These are phyloP conservation scores for Cytospora schulzeri DNA, from an alignment of 2,329 filamentous ascomycete genomes.

Conservation along the genomic window DNA sequence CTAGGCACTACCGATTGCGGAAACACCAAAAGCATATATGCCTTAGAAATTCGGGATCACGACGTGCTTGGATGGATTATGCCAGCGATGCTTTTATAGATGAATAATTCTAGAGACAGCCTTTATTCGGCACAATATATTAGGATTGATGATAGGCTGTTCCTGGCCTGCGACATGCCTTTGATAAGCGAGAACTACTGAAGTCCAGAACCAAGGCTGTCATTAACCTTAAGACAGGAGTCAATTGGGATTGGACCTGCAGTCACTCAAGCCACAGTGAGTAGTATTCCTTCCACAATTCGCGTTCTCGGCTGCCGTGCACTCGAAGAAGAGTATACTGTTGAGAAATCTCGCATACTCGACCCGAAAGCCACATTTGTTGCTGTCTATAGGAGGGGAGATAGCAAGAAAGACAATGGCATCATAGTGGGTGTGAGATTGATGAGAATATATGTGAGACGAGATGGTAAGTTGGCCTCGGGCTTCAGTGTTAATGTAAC, in stretches of 20 bases:
- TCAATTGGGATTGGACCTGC: conserved; percentile 40
- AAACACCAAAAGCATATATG: neutral
- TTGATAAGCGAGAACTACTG: too few species aligned
- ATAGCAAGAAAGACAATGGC: conserved; percentile 29
- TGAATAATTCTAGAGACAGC: neutral
- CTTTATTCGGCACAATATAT: too few species aligned
- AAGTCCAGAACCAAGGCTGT: too few species aligned
- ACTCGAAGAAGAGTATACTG: conserved; percentile 33
- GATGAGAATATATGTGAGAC: conserved; percentile 28
- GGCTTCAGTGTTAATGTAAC: neutral
- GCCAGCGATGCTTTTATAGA: neutral
- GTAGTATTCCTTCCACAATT: too few species aligned
- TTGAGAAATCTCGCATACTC: conserved; percentile 26
- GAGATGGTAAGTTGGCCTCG: conserved; percentile 24
- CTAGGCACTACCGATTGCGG: neutral
- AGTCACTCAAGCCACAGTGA: conserved; percentile 36
- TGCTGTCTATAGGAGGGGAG: conserved; percentile 22
- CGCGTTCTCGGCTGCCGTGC: conserved; percentile 38
- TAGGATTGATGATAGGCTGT: too few species aligned
- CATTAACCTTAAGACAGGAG: conserved; percentile 37
- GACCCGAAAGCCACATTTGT: conserved; percentile 16
- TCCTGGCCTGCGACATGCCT: too few species aligned
- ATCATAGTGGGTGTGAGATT: conserved; percentile 25
- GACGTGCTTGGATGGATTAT: neutral
- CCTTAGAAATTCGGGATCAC: neutral